Evolutionary conservation across 306 rosid genomes (phyloP), one percentile per base, ranked within the genome.

Genomic region (Gleditsia sinensis): DNA sequence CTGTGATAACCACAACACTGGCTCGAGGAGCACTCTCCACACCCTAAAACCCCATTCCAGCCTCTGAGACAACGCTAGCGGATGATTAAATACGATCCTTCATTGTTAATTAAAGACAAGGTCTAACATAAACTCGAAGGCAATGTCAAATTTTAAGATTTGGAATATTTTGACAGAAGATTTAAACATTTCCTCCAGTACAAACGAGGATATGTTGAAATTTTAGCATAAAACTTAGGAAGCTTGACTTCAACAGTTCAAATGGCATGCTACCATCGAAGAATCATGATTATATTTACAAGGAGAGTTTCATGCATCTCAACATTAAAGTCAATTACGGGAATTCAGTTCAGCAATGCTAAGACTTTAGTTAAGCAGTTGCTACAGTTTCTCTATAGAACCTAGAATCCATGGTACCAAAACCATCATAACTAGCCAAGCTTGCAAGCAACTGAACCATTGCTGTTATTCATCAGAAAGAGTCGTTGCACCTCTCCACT

Each of bases 401-500:
- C 36, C 66, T 63, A 64, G 49, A 71, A 63, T 78, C 39, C 65
- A 58, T 78, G 85, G 88, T 79, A 79, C 63, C 81, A 28, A 77
- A 81, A 79, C 81, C 88, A 83, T 83, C 50, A 67, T 58, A 25
- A 74, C 74, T 17, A 77, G 77, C 48, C 50, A 49, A 53, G 74
- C 64, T 59, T 66, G 72, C 71, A 72, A 78, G 81, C 67, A 60
- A 61, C 58, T 46, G 69, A 59, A 54, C 54, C 46, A 53, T 40
- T 13, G 75, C 72, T 69, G 65, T 84, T 75, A 84, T 86, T 86
- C 87, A 75, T 82, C 71, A 64, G 68, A 81, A 69, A 40, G 51
- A 74, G 37, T 60, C 67, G 48, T 43, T 39, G 57, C 12, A 76
- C 75, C 25, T 77, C 75, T 42, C 57, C 14, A 8, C 82, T 80